Conservation (phyloP, 495 filamentous ascomycete species). For the Neurospora sp. region DNA sequence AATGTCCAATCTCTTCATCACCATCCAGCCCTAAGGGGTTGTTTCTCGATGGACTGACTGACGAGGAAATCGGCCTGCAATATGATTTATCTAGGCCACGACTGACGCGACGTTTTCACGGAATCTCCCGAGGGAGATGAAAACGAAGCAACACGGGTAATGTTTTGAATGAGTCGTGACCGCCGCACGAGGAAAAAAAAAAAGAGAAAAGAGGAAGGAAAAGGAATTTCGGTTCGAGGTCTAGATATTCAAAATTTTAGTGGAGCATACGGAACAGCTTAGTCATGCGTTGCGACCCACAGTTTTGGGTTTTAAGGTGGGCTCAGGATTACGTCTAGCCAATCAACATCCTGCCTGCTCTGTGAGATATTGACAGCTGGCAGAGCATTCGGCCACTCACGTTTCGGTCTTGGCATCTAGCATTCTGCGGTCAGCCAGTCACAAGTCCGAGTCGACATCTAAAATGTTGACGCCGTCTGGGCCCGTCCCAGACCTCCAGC, state of each 20-base stretch:
- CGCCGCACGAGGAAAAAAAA: slow-evolving; percentile 26
- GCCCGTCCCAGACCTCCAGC: neutral
- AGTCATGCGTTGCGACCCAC: neutral
- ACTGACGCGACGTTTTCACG: slow-evolving; percentile 37
- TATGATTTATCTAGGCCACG: slow-evolving; percentile 37
- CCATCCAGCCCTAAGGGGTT: slow-evolving; percentile 33
- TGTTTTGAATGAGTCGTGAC: slow-evolving; percentile 30
- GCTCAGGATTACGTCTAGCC: neutral
- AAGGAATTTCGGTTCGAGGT: slow-evolving; percentile 6
- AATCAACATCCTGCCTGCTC: neutral
- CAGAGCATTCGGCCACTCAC: neutral
- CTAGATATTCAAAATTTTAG: slow-evolving; percentile 7
- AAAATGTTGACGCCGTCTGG: neutral
- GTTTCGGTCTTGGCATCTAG: neutral
- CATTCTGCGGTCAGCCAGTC: neutral
- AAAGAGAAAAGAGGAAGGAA: slow-evolving; percentile 18
- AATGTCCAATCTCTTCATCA: slow-evolving; percentile 37
- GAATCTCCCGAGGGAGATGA: slow-evolving; percentile 21
- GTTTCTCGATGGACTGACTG: slow-evolving; percentile 30
- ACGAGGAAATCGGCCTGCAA: slow-evolving; percentile 34
- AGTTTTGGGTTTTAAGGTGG: neutral
- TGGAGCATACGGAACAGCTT: neutral
- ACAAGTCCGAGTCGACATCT: neutral
- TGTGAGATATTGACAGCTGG: neutral
- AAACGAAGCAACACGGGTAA: slow-evolving; percentile 41